phyloP scores from a whole-genome alignment of 2,329 filamentous ascomycete genomes.

The Aspergillus tanneri region DNA sequence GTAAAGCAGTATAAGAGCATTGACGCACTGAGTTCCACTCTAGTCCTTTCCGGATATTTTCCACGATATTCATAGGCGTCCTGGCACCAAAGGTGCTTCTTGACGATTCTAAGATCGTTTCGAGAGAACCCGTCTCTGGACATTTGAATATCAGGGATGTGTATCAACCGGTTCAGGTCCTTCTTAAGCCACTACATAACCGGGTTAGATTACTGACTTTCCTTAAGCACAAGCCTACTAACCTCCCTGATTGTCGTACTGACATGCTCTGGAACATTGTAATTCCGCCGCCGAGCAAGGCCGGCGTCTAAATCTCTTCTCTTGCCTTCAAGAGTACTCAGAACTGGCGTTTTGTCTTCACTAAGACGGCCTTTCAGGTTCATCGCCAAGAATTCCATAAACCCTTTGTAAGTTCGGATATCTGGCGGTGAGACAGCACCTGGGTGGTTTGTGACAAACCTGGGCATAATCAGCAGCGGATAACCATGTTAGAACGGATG shows the following conservation, averaged over 20 bases:
- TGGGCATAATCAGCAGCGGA: not conserved
- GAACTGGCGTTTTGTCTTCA: constrained; percentile 3
- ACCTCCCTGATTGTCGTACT: constrained; percentile 2
- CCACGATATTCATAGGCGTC: constrained; percentile 16
- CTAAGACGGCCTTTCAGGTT: not conserved
- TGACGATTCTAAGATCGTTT: constrained; percentile 16
- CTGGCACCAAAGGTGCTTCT: constrained; percentile 16
- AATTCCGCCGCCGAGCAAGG: not conserved
- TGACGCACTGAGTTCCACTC: constrained; percentile 11
- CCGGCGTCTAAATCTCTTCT: constrained; percentile 1
- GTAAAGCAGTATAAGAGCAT: constrained; percentile 19
- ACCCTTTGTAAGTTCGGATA: constrained; percentile 3
- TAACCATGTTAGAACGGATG: no score
- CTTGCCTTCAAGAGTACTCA: not conserved
- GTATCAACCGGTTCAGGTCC: not conserved
- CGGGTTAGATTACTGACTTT: not conserved
- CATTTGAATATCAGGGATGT: constrained; percentile 7
- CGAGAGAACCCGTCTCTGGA: constrained; percentile 14
- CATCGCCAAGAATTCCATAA: not conserved
- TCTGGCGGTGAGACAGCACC: not conserved
- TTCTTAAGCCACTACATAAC: not conserved
- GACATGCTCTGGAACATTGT: not conserved
- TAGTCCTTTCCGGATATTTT: constrained; percentile 9
- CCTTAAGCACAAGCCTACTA: not conserved
- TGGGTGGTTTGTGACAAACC: not conserved